Base-by-base conservation (phyloP, 2,329 filamentous ascomycete genomes). In the Fusarium transvaalense region DNA sequence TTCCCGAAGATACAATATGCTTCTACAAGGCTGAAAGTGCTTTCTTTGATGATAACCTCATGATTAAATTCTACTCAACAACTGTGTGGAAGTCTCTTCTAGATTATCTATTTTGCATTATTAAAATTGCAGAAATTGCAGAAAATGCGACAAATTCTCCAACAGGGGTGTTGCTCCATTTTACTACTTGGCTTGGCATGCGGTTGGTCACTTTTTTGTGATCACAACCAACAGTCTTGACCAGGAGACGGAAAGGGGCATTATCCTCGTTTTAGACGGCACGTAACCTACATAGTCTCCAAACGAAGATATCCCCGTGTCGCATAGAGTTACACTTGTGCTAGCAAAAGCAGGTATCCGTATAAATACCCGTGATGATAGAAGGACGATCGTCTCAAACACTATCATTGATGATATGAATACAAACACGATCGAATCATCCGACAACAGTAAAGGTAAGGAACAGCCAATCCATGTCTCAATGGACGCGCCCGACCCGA, bases 401-500 rank as follows among this genome's bases (percentile, higher is more conserved):
- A 25, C 6, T 25, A 25, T 25, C 23, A 25, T 25, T 6, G 6
- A 25, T 25, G 6, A 25, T 6, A 25, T 25, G 23, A 5, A 25
- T 25, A 25, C 23, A 25, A 13, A 25, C 6, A 17, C 4, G 17
- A 4, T 38, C 13, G 1, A 13, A 13, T 10, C 4, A 21, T 17
- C 3, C 47, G 13, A 21, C n/a, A 4, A 13, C 5, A 14, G 12
- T 6, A 13, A 21, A 31, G 39, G 12, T 32, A 63, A 42, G 43
- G 23, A 50, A 12, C 2, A 10, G 12, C 8, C 43, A 39, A 64
- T 46, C 15, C 15, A 32, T n/a, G 7, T 21, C 21, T 46, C 10
- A 21, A 38, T 21, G 6, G 27, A 64, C 38, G 32, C 38, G 32
- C 43, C 8, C 9, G 38, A 25, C 38, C 51, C 51, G 35, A 64